These are phyloP conservation scores for Microdochium trichocladiopsis DNA, from an alignment of 2,329 filamentous ascomycete species.

Conservation along the genomic window DNA sequence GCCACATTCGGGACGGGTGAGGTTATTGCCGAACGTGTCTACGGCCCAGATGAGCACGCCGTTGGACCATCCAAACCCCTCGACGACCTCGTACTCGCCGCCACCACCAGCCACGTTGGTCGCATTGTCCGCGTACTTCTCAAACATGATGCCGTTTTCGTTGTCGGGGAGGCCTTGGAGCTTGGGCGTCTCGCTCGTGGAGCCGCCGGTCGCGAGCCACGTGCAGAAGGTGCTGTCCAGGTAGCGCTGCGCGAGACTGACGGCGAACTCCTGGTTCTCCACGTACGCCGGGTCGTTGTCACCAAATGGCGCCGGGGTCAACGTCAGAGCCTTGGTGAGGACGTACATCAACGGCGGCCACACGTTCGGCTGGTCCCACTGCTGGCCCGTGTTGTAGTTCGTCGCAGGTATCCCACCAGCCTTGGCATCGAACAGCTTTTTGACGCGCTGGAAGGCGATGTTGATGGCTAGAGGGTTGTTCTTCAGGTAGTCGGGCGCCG, in stretches of 20 bases:
- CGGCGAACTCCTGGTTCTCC: slow-evolving; percentile 46
- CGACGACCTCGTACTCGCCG: slow-evolving; percentile 62
- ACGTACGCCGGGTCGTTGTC: slow-evolving; percentile 44
- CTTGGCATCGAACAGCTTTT: slow-evolving; percentile 40
- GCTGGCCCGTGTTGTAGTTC: slow-evolving; percentile 53
- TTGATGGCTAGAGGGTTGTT: slow-evolving; percentile 52
- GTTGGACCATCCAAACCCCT: slow-evolving; percentile 67
- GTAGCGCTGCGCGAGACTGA: slow-evolving; percentile 56
- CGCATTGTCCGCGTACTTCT: slow-evolving; percentile 58
- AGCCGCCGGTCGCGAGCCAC: slow-evolving; percentile 60
- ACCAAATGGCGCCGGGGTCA: slow-evolving; percentile 50
- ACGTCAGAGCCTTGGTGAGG: slow-evolving; percentile 54
- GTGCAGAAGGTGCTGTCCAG: slow-evolving; percentile 63
- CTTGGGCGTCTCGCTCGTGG: slow-evolving; percentile 43
- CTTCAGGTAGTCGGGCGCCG: slow-evolving; percentile 49
- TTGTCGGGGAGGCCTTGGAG: slow-evolving; percentile 35
- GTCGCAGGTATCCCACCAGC: slow-evolving; percentile 55
- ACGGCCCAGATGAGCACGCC: slow-evolving; percentile 61
- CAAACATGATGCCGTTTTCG: slow-evolving; percentile 57
- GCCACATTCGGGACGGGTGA: slow-evolving; percentile 49
- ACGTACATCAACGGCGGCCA: slow-evolving; percentile 63
- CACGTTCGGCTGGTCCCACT: slow-evolving; percentile 66
- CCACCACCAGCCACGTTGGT: slow-evolving; percentile 56
- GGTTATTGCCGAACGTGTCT: slow-evolving; percentile 50
- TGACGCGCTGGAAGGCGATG: slow-evolving; percentile 45